These are phyloP conservation scores for Dictyostelium intermedium DNA, from an alignment of 78 protist species.

Conservation along the genomic window DNA sequence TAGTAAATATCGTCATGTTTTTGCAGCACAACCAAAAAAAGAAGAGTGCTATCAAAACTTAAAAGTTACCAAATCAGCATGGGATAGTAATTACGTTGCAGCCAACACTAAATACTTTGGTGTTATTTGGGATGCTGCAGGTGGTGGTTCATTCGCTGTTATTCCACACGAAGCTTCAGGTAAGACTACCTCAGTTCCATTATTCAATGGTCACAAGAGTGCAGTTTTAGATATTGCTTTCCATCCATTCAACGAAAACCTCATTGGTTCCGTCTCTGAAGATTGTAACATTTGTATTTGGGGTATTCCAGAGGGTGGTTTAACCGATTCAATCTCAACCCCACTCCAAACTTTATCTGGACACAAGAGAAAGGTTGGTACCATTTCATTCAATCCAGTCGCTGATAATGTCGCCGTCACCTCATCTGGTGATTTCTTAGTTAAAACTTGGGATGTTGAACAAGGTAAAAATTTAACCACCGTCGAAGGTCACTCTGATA, in stretches of 20 bases:
- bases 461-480: conserved; percentile 70
- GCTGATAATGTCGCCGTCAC: conserved; percentile 95
- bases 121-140: conserved; percentile 92
- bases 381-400: conserved; percentile 90
- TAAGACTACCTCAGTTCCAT: conserved; percentile 58
- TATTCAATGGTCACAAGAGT: conserved; percentile 92
- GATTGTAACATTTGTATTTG: conserved; percentile 95
- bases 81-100: conserved; percentile 88
- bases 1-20: conserved; percentile 96
- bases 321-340: conserved; percentile 44
- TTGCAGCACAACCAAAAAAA: conserved; percentile 86
- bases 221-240: conserved; percentile 94
- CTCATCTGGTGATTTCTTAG: conserved; percentile 88
- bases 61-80: conserved; percentile 87
- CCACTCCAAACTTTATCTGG: conserved; percentile 89
- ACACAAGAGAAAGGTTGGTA: conserved; percentile 94
- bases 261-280: conserved; percentile 96
- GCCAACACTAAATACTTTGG: conserved; percentile 93
- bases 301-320: conserved; percentile 95
- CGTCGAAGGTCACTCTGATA: conserved; percentile 77
- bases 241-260: conserved; percentile 96
- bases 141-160: conserved; percentile 95
- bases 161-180: conserved; percentile 55
- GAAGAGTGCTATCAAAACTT: conserved; percentile 87
- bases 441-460: conserved; percentile 95